Base-by-base conservation (phyloP, 805 yeast species). In the Wickerhamiella allomyrinae region DNA sequence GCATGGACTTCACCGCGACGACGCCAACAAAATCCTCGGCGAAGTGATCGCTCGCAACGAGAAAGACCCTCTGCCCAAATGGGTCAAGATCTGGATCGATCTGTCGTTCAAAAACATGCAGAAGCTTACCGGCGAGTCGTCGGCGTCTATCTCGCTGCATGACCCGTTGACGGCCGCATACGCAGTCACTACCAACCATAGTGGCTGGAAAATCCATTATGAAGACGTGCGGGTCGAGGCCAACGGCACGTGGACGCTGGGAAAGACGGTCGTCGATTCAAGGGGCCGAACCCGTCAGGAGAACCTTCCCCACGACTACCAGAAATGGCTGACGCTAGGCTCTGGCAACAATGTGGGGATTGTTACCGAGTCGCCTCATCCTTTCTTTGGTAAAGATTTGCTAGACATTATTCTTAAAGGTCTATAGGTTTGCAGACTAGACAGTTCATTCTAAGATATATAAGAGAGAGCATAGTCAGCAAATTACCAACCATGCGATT, bases 131-230 rank as follows among this genome's bases (percentile, higher is more conserved):
- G 54, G 53, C 37, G 27, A 29, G 19, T 51, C 45, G 10, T 46
- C 47, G 20, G 49, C 51, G 11, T 42, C 37, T 17, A 40, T 57
- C 40, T 47, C 55, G 20, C 43, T 62, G 43, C 68, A 64, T 39
- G 68, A 64, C 44, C 68, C 68, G n/a, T 52, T 65, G 31, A 61
- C 68, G 2, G 52, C 57, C 17, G 61, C 53, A 41, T 65, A 55
- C 42, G 59, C 60, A 7, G 40, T 61, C n/a, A 48, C 44, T 3
- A 40, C 39, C 5, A 36, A 23, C 7, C 41, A 41, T 5, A 41
- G 24, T 20, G 46, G 55, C 49, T 48, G 52, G 45, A 37, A 50
- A 3, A 45, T 48, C 3, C 41, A 48, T 17, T 39, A 36, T 10
- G 47, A 47, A 34, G 68, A 65, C 40, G 51, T 65, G 5, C 56